Conservation (phyloP, 2,329 filamentous ascomycete genomes). For the Moelleriella libera region DNA sequence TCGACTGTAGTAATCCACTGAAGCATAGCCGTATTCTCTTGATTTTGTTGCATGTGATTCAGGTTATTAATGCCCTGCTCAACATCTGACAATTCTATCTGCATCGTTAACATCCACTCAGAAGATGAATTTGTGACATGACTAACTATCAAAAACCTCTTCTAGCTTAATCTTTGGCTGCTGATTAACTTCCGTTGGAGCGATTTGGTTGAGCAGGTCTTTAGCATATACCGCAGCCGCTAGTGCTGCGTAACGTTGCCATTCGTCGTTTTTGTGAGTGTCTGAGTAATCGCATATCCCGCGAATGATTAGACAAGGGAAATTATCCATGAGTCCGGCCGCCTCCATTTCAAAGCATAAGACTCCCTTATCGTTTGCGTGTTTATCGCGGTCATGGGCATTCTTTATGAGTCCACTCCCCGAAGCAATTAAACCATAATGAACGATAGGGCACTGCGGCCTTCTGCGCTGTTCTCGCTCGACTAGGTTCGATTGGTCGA, state of each 20-base stretch:
- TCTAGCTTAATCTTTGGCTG: no score
- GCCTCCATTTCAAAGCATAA: slow-evolving; percentile 15
- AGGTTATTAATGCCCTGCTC: no score
- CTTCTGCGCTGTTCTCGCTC: background rate
- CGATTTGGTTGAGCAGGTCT: no score
- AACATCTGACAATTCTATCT: no score
- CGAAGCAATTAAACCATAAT: slow-evolving; percentile 8
- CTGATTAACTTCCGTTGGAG: no score
- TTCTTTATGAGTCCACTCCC: background rate
- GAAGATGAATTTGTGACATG: no score
- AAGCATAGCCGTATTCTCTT: no score
- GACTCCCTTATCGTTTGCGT: slow-evolving; percentile 3
- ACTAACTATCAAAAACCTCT: no score
- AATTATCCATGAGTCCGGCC: slow-evolving; percentile 14
- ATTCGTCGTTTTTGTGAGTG: slow-evolving; percentile 16
- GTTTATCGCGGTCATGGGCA: slow-evolving; percentile 9
- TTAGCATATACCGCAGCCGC: no score
- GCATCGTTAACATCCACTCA: no score
- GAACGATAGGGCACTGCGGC: slow-evolving; percentile 5
- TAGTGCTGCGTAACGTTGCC: slow-evolving; percentile 15
- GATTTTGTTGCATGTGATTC: no score
- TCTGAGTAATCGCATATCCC: slow-evolving; percentile 23
- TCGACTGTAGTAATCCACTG: no score
- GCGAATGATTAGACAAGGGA: slow-evolving; percentile 17
- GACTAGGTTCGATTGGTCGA: background rate